phyloP scores from a whole-genome alignment of 2,329 filamentous ascomycete species.

The Alternaria gansuensis region DNA sequence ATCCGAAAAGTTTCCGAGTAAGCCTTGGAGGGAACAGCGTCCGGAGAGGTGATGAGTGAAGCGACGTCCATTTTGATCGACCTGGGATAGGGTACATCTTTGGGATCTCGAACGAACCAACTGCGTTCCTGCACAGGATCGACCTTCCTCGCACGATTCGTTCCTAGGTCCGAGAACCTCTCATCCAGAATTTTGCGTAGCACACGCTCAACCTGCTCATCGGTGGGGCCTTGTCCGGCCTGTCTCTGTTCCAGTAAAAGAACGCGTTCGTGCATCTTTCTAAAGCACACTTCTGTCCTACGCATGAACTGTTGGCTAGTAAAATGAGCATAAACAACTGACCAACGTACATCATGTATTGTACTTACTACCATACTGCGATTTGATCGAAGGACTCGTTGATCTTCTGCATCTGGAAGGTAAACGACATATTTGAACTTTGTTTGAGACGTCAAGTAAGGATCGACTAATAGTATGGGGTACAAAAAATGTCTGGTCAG shows the following conservation, averaged over 20 bases:
- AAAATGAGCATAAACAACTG: conserved; percentile 15
- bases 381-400: conserved; percentile 47
- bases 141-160: conserved; percentile 20
- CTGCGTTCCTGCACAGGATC: conserved; percentile 25
- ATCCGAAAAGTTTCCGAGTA: conserved; percentile 43
- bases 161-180: conserved; percentile 32
- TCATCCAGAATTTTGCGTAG: conserved; percentile 50
- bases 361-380: conserved; percentile 46
- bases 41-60: conserved; percentile 38
- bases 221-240: conserved; percentile 33
- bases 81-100: conserved; percentile 22
- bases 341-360: background rate
- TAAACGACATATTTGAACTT: conserved; percentile 41
- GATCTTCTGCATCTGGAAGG: conserved; percentile 45
- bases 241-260: conserved; percentile 40
- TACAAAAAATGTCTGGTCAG: background rate
- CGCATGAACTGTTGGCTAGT: conserved; percentile 44
- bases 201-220: conserved; percentile 49
- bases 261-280: conserved; percentile 41
- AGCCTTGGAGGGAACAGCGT: conserved; percentile 41
- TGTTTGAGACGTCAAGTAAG: background rate
- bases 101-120: conserved; percentile 33
- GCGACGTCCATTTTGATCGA: conserved; percentile 34
- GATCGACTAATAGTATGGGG: background rate
- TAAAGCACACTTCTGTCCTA: conserved; percentile 43